phyloP scores from a whole-genome alignment of 2,329 filamentous ascomycete genomes.

The Diplodia sapinea region DNA sequence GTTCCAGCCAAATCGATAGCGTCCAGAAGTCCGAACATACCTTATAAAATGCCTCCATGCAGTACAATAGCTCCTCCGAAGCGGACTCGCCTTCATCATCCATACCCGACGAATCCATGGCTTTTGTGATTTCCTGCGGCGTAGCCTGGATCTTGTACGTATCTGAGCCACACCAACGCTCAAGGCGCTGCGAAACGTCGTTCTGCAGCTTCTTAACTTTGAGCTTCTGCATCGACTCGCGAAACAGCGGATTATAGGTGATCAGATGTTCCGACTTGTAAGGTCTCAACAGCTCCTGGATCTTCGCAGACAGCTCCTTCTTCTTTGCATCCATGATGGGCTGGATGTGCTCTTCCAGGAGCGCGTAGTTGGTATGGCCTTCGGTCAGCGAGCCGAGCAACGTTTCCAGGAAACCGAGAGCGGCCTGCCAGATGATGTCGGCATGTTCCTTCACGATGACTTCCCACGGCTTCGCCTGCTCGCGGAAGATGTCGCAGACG shows the following conservation, averaged over 20 bases:
- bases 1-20: neutral
- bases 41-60: conserved; percentile 56
- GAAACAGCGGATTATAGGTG: conserved; percentile 60
- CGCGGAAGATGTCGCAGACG: conserved; percentile 63
- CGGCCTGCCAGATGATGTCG: conserved; percentile 42
- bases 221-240: conserved; percentile 37
- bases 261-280: conserved; percentile 57
- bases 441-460: conserved; percentile 48
- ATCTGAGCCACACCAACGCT: neutral
- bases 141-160: neutral
- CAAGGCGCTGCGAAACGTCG: conserved; percentile 9
- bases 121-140: neutral
- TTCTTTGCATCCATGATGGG: conserved; percentile 50
- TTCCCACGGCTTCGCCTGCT: conserved; percentile 64
- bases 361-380: conserved; percentile 46
- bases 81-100: neutral
- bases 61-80: conserved; percentile 43
- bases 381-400: conserved; percentile 49
- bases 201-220: neutral
- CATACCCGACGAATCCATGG: neutral
- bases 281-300: conserved; percentile 53
- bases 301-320: conserved; percentile 48
- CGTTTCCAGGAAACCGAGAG: conserved; percentile 45
- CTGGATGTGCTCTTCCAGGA: conserved; percentile 50
- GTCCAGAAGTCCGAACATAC: conserved; percentile 36